A percentile compares a stretch with the other conserved stretches of the same genome.
Evolutionary conservation across 768 basidiomycete genomes (phyloP).

Genomic region (Tylopilus sp.): DNA sequence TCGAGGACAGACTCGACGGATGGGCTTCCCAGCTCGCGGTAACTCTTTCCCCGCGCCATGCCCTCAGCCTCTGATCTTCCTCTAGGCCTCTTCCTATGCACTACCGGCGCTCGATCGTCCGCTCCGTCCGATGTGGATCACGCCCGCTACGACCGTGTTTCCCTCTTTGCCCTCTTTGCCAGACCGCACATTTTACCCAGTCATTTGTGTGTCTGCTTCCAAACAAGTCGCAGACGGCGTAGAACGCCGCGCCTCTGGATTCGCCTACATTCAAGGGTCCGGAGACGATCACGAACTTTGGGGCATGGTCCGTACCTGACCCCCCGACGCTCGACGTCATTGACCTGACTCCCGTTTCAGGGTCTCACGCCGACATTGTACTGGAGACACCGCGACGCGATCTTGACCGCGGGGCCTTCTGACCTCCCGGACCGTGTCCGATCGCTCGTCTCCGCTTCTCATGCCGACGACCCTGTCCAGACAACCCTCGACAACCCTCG

Average conservation of each 20-base stretch:
- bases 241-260: slow-evolving; percentile 65
- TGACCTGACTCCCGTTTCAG: slow-evolving; percentile 32
- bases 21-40: slow-evolving; percentile 76
- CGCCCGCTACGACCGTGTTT: slow-evolving; percentile 59
- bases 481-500: background rate
- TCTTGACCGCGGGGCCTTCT: slow-evolving; percentile 48
- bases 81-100: slow-evolving; percentile 66
- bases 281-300: slow-evolving; percentile 95
- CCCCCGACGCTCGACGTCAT: background rate
- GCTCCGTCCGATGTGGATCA: slow-evolving; percentile 86
- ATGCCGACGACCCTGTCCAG: background rate
- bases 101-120: slow-evolving; percentile 60
- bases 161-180: slow-evolving; percentile 33
- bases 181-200: slow-evolving; percentile 49
- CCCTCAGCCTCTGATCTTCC: background rate
- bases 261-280: slow-evolving; percentile 87
- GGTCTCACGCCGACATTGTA: slow-evolving; percentile 73
- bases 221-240: slow-evolving; percentile 57
- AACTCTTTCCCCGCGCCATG: background rate
- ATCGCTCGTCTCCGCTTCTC: slow-evolving; percentile 8
- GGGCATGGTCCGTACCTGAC: slow-evolving; percentile 55
- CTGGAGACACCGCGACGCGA: slow-evolving; percentile 52
- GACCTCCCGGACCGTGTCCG: slow-evolving; percentile 42
- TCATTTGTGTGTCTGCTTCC: slow-evolving; percentile 87
- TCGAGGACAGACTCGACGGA: slow-evolving; percentile 55